Conservation (phyloP, 2,329 filamentous ascomycete species). For the Canariomyces notabilis region DNA sequence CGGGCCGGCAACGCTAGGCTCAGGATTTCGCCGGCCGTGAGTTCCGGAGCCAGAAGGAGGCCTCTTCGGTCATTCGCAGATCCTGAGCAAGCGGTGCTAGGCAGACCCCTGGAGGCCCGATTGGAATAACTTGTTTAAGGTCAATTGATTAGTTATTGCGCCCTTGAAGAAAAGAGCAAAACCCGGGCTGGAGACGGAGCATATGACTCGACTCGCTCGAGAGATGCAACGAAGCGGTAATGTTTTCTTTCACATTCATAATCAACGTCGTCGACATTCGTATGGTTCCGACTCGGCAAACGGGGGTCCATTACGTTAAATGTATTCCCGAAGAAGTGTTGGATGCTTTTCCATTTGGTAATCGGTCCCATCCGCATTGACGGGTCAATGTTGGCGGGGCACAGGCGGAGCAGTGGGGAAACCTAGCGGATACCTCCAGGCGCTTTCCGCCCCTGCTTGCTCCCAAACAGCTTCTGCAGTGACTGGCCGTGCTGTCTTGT, state of each 20-base stretch:
- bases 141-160: too few species aligned
- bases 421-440: conserved; percentile 9
- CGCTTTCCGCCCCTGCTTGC: conserved; percentile 1
- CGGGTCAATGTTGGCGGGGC: conserved; percentile 18
- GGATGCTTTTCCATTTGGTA: conserved; percentile 44
- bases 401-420: conserved; percentile 5
- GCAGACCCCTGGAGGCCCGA: too few species aligned
- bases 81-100: too few species aligned
- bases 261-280: conserved; percentile 1
- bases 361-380: conserved; percentile 32
- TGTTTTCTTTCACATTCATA: neutral
- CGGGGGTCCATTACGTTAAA: conserved; percentile 45
- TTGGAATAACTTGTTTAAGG: too few species aligned
- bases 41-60: conserved; percentile 6
- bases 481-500: conserved; percentile 7
- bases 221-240: too few species aligned
- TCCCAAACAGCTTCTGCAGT: neutral
- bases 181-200: too few species aligned
- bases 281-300: conserved; percentile 31
- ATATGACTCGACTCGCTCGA: too few species aligned
- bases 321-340: conserved; percentile 34
- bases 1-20: conserved; percentile 7
- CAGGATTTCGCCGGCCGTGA: conserved; percentile 1
- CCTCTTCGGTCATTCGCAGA: neutral
- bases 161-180: too few species aligned